phyloP scores from a whole-genome alignment of 139 green algal species.

The Chlorella sp. region DNA sequence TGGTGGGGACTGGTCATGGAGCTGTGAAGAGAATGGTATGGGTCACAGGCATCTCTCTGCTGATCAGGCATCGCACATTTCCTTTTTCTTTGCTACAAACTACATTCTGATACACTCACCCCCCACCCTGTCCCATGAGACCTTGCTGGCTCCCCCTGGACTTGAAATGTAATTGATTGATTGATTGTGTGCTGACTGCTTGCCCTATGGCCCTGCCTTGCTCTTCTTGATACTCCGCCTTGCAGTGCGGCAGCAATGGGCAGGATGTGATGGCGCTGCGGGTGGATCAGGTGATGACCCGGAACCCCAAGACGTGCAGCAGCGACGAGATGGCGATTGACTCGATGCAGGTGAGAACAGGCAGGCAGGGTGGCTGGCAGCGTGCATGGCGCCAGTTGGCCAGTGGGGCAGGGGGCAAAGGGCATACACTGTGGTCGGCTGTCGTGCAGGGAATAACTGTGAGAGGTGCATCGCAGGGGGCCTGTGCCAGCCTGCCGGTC shows the following conservation, averaged over 20 bases:
- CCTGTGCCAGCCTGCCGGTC: background rate
- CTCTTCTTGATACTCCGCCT: background rate
- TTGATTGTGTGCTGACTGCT: background rate
- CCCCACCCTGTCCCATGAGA: too few species aligned
- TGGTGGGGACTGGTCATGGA: too few species aligned
- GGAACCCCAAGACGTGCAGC: constrained; percentile 36
- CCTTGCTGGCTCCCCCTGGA: too few species aligned
- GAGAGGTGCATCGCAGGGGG: background rate
- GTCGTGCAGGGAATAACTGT: background rate
- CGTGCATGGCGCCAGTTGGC: background rate
- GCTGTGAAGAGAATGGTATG: too few species aligned
- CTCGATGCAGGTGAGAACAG: constrained; percentile 48
- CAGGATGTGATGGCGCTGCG: constrained; percentile 42
- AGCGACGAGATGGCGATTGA: constrained; percentile 57
- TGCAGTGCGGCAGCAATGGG: constrained; percentile 19
- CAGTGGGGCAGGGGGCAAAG: background rate
- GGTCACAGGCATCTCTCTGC: too few species aligned
- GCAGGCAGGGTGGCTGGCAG: background rate
- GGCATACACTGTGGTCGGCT: background rate
- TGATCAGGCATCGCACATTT: too few species aligned
- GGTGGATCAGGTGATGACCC: constrained; percentile 49
- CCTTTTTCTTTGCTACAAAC: too few species aligned
- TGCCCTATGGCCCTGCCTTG: too few species aligned
- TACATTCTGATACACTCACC: too few species aligned
- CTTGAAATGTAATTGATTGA: too few species aligned